A percentile compares a stretch with the other conserved stretches of the same genome.
Evolutionary conservation across 345 rosid species (phyloP).

Genomic region (Dovyalis caffra): DNA sequence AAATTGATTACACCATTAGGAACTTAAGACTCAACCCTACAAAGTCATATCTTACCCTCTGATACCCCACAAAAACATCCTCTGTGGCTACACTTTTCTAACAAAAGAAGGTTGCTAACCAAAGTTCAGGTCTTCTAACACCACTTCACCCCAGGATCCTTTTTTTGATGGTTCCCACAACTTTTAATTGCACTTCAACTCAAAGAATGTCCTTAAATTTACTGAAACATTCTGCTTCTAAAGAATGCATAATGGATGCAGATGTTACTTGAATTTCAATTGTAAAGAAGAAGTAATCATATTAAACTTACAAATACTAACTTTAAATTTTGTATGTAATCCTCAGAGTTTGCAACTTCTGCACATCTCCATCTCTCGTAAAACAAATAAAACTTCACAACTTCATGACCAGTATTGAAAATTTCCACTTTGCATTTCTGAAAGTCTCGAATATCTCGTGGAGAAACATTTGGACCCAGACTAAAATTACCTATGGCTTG

Average conservation of each 20-base stretch:
- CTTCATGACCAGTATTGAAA: conserved; percentile 51
- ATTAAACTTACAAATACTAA: conserved; percentile 7
- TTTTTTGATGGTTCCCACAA: no score
- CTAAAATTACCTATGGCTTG: conserved; percentile 84
- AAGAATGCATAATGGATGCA: background rate
- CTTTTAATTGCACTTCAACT: background rate
- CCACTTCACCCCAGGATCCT: no score
- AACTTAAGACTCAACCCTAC: no score
- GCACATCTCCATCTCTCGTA: conserved; percentile 91
- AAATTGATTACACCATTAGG: no score
- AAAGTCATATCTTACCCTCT: no score
- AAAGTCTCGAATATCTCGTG: conserved; percentile 69
- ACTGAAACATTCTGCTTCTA: background rate
- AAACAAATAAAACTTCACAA: conserved; percentile 68
- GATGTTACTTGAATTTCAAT: background rate
- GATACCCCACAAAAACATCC: no score
- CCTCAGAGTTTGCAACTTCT: conserved; percentile 78
- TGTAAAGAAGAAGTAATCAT: background rate
- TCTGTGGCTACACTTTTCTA: no score
- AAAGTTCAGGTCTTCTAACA: no score
- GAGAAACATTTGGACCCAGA: conserved; percentile 82
- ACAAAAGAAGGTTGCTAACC: no score
- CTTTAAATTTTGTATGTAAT: conserved; percentile 13
- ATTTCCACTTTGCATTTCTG: conserved; percentile 29
- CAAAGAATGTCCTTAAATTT: background rate